Evolutionary conservation across 768 basidiomycete species (phyloP).

Genomic region (Suillus spraguei): DNA sequence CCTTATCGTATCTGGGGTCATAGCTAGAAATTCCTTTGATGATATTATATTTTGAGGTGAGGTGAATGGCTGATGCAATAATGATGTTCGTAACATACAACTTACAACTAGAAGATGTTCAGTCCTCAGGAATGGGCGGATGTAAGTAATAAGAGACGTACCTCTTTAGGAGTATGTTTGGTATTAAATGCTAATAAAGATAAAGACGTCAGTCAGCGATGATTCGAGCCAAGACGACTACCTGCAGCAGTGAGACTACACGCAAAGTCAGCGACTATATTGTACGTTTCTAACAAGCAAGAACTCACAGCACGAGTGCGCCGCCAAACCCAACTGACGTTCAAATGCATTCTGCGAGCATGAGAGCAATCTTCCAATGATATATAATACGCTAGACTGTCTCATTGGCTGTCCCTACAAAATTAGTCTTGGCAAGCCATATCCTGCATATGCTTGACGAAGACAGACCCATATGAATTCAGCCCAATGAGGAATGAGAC

Average conservation of each 20-base stretch:
- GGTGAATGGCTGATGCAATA: not conserved
- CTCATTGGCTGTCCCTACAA: not conserved
- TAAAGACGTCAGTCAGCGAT: not conserved
- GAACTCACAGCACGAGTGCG: not conserved
- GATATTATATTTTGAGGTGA: not conserved
- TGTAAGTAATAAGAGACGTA: not conserved
- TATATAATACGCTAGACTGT: not conserved
- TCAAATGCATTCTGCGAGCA: not conserved
- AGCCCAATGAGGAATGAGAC: slow-evolving; percentile 1
- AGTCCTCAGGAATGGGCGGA: not conserved
- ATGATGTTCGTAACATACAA: not conserved
- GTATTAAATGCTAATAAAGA: slow-evolving; percentile 3
- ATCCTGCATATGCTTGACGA: not conserved
- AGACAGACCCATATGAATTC: slow-evolving; percentile 1
- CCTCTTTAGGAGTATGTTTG: not conserved
- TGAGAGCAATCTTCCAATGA: not conserved
- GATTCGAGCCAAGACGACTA: not conserved
- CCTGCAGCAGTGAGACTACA: not conserved
- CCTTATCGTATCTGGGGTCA: not conserved
- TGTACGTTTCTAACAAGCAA: not conserved
- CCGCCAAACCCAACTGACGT: not conserved
- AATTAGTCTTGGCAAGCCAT: not conserved
- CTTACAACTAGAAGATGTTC: slow-evolving; percentile 2
- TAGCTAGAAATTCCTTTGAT: not conserved
- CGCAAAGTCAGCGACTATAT: not conserved